These are phyloP conservation scores for Peronospora destructor DNA, from an alignment of 352 stramenopile genomes.

Conservation along the genomic window DNA sequence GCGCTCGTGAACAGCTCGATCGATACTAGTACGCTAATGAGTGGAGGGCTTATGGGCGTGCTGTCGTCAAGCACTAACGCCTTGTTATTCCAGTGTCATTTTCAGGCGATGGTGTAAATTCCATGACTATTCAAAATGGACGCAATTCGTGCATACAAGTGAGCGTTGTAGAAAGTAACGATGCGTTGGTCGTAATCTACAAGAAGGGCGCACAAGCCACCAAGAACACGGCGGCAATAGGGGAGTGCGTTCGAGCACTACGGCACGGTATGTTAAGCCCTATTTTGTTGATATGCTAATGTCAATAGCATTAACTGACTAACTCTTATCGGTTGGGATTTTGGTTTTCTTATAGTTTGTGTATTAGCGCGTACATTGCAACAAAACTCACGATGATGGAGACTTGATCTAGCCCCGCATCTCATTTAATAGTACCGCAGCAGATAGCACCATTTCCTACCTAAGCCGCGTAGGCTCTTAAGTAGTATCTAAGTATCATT, in stretches of 20 bases:
- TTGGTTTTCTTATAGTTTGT: slow-evolving; percentile 31
- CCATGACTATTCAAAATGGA: slow-evolving; percentile 83
- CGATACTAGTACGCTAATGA: slow-evolving; percentile 69
- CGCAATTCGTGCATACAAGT: slow-evolving; percentile 85
- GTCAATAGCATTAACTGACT: neutral
- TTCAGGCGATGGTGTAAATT: slow-evolving; percentile 66
- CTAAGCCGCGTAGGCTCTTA: slow-evolving; percentile 4
- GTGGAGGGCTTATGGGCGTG: neutral
- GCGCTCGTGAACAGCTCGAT: slow-evolving; percentile 76
- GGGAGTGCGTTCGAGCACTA: slow-evolving; percentile 73
- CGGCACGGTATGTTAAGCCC: slow-evolving; percentile 46
- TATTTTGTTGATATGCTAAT: neutral
- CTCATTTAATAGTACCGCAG: neutral
- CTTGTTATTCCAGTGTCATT: slow-evolving; percentile 58
- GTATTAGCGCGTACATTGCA: slow-evolving; percentile 63
- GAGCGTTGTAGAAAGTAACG: slow-evolving; percentile 67
- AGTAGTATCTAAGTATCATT: slow-evolving; percentile 12
- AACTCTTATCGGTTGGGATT: neutral
- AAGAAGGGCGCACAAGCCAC: slow-evolving; percentile 65
- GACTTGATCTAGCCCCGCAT: slow-evolving; percentile 1
- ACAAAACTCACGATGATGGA: slow-evolving; percentile 47
- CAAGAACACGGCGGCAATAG: slow-evolving; percentile 71
- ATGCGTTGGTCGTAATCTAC: slow-evolving; percentile 81
- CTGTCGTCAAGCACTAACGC: slow-evolving; percentile 1
- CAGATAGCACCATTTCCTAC: slow-evolving; percentile 4